phyloP scores from a whole-genome alignment of 108 stramenopile genomes.

The Skeletonema costatum region DNA sequence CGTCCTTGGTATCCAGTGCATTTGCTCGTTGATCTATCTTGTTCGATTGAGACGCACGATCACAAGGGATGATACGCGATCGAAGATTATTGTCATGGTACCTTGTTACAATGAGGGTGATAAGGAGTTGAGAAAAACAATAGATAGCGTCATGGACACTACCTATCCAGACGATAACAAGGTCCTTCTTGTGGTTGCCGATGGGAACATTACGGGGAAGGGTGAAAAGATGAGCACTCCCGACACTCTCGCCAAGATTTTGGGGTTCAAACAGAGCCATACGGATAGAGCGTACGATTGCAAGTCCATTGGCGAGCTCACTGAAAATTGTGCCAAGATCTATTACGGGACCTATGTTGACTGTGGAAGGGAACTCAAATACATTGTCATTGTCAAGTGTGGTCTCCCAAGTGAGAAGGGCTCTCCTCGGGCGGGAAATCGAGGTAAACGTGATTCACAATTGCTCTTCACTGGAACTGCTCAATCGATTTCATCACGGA shows the following conservation, averaged over 20 bases:
- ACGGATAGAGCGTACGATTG: conserved; percentile 49
- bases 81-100: conserved; percentile 63
- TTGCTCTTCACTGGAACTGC: conserved; percentile 48
- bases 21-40: conserved; percentile 56
- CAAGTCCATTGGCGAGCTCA: conserved; percentile 53
- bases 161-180: conserved; percentile 63
- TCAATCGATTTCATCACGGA: conserved; percentile 61
- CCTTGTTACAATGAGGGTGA: conserved; percentile 69
- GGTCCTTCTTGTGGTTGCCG: conserved; percentile 58
- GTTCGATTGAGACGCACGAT: conserved; percentile 43
- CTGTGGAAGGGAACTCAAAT: conserved; percentile 50
- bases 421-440: conserved; percentile 52
- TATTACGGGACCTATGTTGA: conserved; percentile 53
- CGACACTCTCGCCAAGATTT: conserved; percentile 40
- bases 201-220: conserved; percentile 63
- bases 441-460: conserved; percentile 68
- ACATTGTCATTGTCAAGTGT: conserved; percentile 61
- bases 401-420: conserved; percentile 48
- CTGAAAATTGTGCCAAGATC: conserved; percentile 49
- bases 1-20: conserved; percentile 49
- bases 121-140: conserved; percentile 61
- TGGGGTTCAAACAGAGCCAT: conserved; percentile 47
- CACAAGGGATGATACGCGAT: conserved; percentile 38
- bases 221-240: conserved; percentile 44
- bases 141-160: conserved; percentile 56